These are phyloP conservation scores for Tilletia setariae DNA, from an alignment of 1,284 basidiomycete genomes.

Conservation along the genomic window DNA sequence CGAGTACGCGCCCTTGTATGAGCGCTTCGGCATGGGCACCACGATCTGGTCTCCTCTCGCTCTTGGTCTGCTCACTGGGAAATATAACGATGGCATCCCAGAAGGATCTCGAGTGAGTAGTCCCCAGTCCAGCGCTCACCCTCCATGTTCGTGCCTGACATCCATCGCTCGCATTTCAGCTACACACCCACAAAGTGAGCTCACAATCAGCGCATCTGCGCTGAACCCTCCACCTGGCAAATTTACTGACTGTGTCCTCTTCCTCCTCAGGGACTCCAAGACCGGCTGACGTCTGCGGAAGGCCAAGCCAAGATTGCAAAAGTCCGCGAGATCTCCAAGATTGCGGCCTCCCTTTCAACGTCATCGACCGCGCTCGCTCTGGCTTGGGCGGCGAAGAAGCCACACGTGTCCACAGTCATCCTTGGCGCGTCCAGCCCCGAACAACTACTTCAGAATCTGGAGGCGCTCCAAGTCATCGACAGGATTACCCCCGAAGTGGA, in stretches of 20 bases:
- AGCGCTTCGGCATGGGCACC: constrained; percentile 26
- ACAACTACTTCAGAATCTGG: constrained; percentile 68
- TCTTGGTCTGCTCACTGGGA: constrained; percentile 60
- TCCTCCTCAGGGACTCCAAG: constrained; percentile 58
- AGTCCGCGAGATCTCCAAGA: constrained; percentile 63
- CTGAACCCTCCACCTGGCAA: too few relatives aligned
- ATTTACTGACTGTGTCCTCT: constrained; percentile 34
- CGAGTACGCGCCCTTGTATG: constrained; percentile 63
- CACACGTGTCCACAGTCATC: constrained; percentile 61
- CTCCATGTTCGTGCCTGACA: too few relatives aligned
- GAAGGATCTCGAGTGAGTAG: constrained; percentile 64
- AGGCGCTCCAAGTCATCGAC: constrained; percentile 57
- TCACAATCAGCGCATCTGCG: too few relatives aligned
- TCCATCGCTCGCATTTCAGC: too few relatives aligned
- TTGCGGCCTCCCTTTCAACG: constrained; percentile 63
- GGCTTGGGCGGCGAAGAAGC: constrained; percentile 71
- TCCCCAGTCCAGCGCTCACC: too few relatives aligned
- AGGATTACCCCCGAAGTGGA: constrained; percentile 42
- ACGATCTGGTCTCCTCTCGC: constrained; percentile 67
- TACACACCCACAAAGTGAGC: too few relatives aligned
- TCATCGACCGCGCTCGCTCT: constrained; percentile 67
- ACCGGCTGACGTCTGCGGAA: constrained; percentile 49
- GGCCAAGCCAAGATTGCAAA: constrained; percentile 67
- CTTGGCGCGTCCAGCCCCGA: constrained; percentile 64
- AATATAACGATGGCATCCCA: constrained; percentile 55